Conservation (phyloP, 805 yeast species). For the Cyberlindnera samutprakarnensis region DNA sequence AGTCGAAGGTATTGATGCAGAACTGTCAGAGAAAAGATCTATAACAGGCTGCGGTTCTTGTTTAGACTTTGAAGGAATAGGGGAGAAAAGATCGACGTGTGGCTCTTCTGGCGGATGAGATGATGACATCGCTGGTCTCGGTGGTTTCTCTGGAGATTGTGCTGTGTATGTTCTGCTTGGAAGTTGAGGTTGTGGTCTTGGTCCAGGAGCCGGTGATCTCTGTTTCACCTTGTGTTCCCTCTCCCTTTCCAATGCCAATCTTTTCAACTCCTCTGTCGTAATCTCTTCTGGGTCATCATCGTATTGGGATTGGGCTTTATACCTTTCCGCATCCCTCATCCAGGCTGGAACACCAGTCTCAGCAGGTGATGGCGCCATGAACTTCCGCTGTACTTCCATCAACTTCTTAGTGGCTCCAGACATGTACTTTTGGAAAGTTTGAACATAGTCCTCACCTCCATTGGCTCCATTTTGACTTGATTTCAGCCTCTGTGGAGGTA, state of each 20-base stretch:
- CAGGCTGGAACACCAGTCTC: constrained; percentile 59
- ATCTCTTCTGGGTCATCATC: constrained; percentile 42
- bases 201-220: constrained; percentile 4
- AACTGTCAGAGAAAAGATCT: constrained; percentile 7
- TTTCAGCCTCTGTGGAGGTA: constrained; percentile 7
- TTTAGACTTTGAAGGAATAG: constrained; percentile 7
- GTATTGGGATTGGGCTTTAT: constrained; percentile 30
- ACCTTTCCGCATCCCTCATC: constrained; percentile 55
- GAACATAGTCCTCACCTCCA: constrained; percentile 13
- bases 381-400: constrained; percentile 25
- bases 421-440: constrained; percentile 15
- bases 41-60: neutral
- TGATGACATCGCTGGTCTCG: constrained; percentile 3
- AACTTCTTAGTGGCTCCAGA: constrained; percentile 18
- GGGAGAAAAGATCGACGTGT: constrained; percentile 15
- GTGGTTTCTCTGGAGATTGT: constrained; percentile 3
- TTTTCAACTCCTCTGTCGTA: constrained; percentile 22
- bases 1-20: constrained; percentile 21
- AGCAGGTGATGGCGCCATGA: constrained; percentile 16
- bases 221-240: constrained; percentile 8
- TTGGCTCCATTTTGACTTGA: neutral
- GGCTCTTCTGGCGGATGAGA: neutral
- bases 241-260: constrained; percentile 6
- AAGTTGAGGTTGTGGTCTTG: constrained; percentile 1
- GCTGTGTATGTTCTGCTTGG: no score